Evolutionary conservation across 352 stramenopile species (phyloP).

Genomic region (Phytophthora fragariaefolia): DNA sequence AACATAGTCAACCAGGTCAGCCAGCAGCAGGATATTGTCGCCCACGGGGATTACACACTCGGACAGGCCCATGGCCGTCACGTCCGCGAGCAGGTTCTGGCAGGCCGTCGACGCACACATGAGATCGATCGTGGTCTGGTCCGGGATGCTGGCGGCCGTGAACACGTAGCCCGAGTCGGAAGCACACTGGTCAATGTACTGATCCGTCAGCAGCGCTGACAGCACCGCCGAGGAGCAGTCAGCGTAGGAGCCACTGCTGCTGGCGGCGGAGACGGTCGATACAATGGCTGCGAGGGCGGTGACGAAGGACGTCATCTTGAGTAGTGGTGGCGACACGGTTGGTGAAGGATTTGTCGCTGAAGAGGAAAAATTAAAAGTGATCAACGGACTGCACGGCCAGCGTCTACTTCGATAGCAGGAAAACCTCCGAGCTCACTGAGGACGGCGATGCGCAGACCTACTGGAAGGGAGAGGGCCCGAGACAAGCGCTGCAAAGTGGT

Average conservation of each 20-base stretch:
- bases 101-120: constrained; percentile 38
- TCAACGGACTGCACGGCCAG: neutral
- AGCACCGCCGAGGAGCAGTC: constrained; percentile 34
- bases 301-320: constrained; percentile 41
- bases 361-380: constrained; percentile 48
- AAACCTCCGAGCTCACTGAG: constrained; percentile 3
- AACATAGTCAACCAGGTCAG: constrained; percentile 38
- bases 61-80: constrained; percentile 21
- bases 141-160: constrained; percentile 29
- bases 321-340: constrained; percentile 1
- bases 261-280: constrained; percentile 26
- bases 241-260: constrained; percentile 22
- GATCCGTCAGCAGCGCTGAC: constrained; percentile 28
- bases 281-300: constrained; percentile 20
- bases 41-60: constrained; percentile 42
- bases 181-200: constrained; percentile 34
- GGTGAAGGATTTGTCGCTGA: constrained; percentile 40
- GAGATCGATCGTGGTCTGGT: constrained; percentile 15
- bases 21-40: constrained; percentile 32
- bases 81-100: constrained; percentile 25
- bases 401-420: constrained; percentile 7
- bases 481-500: constrained; percentile 1
- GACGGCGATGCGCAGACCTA: neutral
- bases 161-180: constrained; percentile 42
- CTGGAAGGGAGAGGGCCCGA: constrained; percentile 7